Percentiles rank a stretch among this genome's conserved stretches.
These are phyloP conservation scores for Colletotrichum tropicicola DNA, from an alignment of 2,329 filamentous ascomycete species.

Conservation along the genomic window DNA sequence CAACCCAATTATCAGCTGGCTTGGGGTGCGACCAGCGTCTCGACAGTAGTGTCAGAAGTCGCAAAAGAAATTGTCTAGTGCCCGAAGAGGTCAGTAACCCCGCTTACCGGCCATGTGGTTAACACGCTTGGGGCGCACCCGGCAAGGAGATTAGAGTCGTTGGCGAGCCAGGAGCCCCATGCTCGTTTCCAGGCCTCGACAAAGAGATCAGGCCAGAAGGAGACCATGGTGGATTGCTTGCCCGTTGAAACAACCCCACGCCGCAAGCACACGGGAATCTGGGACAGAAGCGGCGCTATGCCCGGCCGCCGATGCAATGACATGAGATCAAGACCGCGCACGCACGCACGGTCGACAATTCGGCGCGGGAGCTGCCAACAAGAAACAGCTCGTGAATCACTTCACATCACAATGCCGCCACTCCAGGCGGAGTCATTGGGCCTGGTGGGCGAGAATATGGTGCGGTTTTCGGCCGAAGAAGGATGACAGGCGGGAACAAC, in stretches of 20 bases:
- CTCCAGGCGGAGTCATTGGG: not conserved
- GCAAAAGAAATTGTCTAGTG: constrained; percentile 23
- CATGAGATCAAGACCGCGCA: not conserved
- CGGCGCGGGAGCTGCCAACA: not conserved
- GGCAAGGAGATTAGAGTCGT: constrained; percentile 9
- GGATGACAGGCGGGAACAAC: not conserved
- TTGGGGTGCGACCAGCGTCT: constrained; percentile 3
- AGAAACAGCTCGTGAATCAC: constrained; percentile 1
- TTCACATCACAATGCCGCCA: not conserved
- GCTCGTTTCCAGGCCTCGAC: constrained; percentile 7
- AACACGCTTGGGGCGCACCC: not conserved
- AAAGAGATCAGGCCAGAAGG: constrained; percentile 11
- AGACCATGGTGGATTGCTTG: constrained; percentile 10
- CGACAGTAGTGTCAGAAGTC: constrained; percentile 10
- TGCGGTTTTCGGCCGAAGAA: not conserved
- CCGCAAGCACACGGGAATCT: constrained; percentile 15
- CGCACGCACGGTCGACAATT: constrained; percentile 4
- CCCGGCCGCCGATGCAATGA: constrained; percentile 5
- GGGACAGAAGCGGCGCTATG: constrained; percentile 16
- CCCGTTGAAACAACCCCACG: constrained; percentile 24
- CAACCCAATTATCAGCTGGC: not conserved
- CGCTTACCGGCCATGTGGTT: constrained; percentile 26
- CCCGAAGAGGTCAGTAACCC: constrained; percentile 18
- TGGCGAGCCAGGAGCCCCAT: constrained; percentile 10
- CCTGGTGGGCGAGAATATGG: not conserved